Percentiles rank a stretch among this genome's conserved stretches.
Conservation (phyloP, 805 yeast genomes). For the Hanseniaspora lachancei region DNA sequence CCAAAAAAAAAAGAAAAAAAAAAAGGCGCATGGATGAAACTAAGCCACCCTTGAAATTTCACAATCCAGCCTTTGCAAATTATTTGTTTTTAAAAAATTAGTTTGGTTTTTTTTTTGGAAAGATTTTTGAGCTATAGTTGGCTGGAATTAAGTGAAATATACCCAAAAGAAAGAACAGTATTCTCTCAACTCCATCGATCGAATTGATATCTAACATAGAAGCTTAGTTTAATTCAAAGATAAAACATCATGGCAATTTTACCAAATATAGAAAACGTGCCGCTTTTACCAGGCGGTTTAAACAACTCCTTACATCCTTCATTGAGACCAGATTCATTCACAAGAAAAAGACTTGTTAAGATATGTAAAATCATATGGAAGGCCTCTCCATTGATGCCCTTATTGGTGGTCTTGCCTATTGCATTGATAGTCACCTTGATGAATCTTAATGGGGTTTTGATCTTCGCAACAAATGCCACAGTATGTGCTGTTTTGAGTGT, state of each 20-base stretch:
- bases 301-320: constrained; percentile 12
- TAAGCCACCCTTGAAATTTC: not conserved
- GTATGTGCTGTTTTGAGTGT: constrained; percentile 57
- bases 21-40: not conserved
- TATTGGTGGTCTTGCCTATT: constrained; percentile 79
- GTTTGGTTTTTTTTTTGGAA: too few species aligned
- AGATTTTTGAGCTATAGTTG: too few species aligned
- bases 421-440: constrained; percentile 50
- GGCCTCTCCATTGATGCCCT: constrained; percentile 61
- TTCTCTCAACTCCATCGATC: too few species aligned
- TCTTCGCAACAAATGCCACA: constrained; percentile 84
- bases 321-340: constrained; percentile 5
- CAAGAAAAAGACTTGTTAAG: constrained; percentile 18
- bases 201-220: too few species aligned
- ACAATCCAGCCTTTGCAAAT: not conserved
- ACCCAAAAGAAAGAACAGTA: too few species aligned
- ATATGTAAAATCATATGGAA: constrained; percentile 26
- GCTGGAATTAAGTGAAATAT: too few species aligned
- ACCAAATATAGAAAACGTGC: not conserved
- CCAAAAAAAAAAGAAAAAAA: not conserved
- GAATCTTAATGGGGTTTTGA: constrained; percentile 50
- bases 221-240: not conserved
- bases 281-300: constrained; percentile 8
- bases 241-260: not conserved
- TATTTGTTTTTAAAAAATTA: not conserved